These are phyloP conservation scores for Mollisiaceae sp. DNA, from an alignment of 2,329 filamentous ascomycete genomes.

Conservation along the genomic window DNA sequence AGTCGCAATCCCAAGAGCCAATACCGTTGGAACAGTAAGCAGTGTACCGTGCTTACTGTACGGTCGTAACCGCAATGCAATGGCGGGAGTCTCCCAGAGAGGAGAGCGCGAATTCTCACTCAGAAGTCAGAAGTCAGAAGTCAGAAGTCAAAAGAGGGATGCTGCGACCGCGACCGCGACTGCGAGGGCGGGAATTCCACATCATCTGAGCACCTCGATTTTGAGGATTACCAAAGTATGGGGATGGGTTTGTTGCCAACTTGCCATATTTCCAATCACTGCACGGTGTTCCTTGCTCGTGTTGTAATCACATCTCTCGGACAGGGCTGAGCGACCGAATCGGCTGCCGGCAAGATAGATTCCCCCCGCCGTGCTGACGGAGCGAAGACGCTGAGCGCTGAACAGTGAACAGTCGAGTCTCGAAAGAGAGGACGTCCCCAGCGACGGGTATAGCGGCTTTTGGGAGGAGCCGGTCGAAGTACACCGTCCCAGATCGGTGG, in stretches of 20 bases:
- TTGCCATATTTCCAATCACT: slow-evolving; percentile 19
- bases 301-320: slow-evolving; percentile 17
- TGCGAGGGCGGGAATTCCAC: no score
- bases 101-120: neutral
- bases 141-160: neutral
- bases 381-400: slow-evolving; percentile 2
- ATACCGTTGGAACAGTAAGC: slow-evolving; percentile 21
- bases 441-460: slow-evolving; percentile 17
- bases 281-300: slow-evolving; percentile 15
- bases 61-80: slow-evolving; percentile 15
- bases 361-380: slow-evolving; percentile 11
- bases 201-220: slow-evolving; percentile 3
- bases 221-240: neutral
- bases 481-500: slow-evolving; percentile 14
- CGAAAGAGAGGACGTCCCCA: slow-evolving; percentile 2
- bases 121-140: no score
- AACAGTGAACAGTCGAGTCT: no score
- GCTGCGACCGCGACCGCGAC: neutral
- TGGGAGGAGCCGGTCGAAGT: neutral
- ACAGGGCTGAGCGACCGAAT: slow-evolving; percentile 16
- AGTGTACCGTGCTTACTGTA: slow-evolving; percentile 25
- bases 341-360: slow-evolving; percentile 20
- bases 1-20: slow-evolving; percentile 11
- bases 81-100: neutral
- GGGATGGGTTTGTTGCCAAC: no score